Base-by-base conservation (phyloP, 352 stramenopile species). In the Globisporangium rhizosaccharum region DNA sequence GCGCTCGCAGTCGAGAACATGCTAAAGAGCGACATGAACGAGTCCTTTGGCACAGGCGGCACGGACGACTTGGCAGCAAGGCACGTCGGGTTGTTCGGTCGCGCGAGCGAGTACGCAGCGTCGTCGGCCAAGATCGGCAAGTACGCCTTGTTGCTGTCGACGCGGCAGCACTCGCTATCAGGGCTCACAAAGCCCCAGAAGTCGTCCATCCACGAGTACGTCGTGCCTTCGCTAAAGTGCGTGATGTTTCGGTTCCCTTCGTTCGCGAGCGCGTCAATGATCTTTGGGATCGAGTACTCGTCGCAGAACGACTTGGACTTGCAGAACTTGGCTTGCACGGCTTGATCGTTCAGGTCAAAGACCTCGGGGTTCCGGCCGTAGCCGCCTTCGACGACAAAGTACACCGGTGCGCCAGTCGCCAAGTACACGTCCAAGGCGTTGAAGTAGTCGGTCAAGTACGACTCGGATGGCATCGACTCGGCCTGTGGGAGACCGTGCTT, bases 191-290 rank as follows among this genome's bases (percentile, higher is more conserved):
- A 92, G 5, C 61, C 47, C 80, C 80, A 90, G 63, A 90, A 88
- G 56, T 90, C 74, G 64, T 92, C 82, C 20, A 90, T 64, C 82
- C 82, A 92, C 39, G 82, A 92, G 28, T 71, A 72, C 61, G 81
- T 74, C 37, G 77, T 61, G 25, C 67, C 68, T 2, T 70, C 60
- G 51, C 73, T 76, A 41, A 89, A 73, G 59, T 73, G 80, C 17
- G 78, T 79, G 7, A 81, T 55, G 42, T 66, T 67, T 14, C 61
- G 64, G 26, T 73, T 55, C 8, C 48, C 59, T 28, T 72, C 53
- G 23, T 75, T 74, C 18, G 65, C 62, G 17, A 89, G 61, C 11
- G 69, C 61, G 28, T 68, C 73, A 18, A 89, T 62, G 33, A 89
- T 83, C 51, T 78, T 87, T 0, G 82, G 77, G 39, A 91, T 68